phyloP scores from a whole-genome alignment of 106 monocot species.

The Acorus calamus region DNA sequence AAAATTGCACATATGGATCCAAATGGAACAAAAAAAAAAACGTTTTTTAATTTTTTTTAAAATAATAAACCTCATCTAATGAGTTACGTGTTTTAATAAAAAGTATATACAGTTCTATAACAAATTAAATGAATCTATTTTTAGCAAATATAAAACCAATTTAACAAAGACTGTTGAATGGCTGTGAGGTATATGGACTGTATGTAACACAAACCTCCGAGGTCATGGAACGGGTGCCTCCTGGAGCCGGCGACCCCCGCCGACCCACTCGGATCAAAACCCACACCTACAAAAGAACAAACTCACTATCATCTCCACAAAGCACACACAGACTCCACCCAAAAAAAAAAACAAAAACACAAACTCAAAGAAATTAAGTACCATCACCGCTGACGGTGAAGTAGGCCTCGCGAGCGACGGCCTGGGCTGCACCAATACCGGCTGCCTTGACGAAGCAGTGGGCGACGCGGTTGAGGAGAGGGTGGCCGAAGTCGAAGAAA shows the following conservation, averaged over 20 bases:
- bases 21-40: too few species aligned
- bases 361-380: too few species aligned
- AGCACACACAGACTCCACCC: neutral
- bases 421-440: slow-evolving; percentile 79
- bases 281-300: slow-evolving; percentile 12
- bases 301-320: neutral
- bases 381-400: slow-evolving; percentile 30
- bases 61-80: too few species aligned
- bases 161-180: too few species aligned
- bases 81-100: too few species aligned
- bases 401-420: slow-evolving; percentile 60
- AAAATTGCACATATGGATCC: too few species aligned
- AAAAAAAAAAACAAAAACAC: too few species aligned
- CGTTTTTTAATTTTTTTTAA: too few species aligned
- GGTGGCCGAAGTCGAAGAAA: slow-evolving; percentile 78
- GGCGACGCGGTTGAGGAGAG: slow-evolving; percentile 76
- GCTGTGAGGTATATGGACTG: too few species aligned
- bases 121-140: too few species aligned
- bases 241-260: slow-evolving; percentile 23
- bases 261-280: slow-evolving; percentile 14
- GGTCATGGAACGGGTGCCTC: slow-evolving; percentile 40
- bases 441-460: slow-evolving; percentile 92
- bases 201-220: slow-evolving; percentile 27
- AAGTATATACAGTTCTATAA: too few species aligned
- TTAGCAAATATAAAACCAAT: too few species aligned